These are phyloP conservation scores for Actinomortierella ambigua DNA, from an alignment of 371 early-diverging fungal genomes.

Conservation along the genomic window DNA sequence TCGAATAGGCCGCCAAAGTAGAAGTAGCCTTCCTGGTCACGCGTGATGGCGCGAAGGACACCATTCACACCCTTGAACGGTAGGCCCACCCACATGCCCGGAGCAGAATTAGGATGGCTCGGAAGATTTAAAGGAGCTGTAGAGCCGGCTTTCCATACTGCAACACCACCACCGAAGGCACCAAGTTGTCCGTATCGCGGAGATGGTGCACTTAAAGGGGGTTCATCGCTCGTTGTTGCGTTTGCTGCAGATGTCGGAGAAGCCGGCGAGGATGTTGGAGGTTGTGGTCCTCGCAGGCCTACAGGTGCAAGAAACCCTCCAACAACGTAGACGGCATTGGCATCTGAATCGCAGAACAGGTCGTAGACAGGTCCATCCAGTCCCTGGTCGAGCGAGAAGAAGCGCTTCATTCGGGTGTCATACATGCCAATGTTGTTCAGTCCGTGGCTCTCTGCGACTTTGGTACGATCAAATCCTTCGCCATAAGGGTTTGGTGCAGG, in stretches of 20 bases:
- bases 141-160: constrained; percentile 52
- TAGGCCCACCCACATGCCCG: constrained; percentile 51
- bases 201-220: constrained; percentile 43
- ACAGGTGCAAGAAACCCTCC: constrained; percentile 55
- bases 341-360: constrained; percentile 62
- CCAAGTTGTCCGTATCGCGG: constrained; percentile 41
- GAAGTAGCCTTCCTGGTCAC: constrained; percentile 38
- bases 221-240: constrained; percentile 2
- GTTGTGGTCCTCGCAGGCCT: constrained; percentile 1
- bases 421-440: constrained; percentile 62
- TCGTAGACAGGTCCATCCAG: constrained; percentile 72
- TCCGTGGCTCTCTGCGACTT: constrained; percentile 4
- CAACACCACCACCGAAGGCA: constrained; percentile 60
- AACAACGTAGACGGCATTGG: constrained; percentile 56
- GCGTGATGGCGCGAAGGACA: constrained; percentile 51
- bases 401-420: constrained; percentile 49
- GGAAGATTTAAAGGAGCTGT: background rate
- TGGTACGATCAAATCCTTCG: background rate
- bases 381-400: constrained; percentile 60
- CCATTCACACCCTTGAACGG: constrained; percentile 73
- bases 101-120: background rate
- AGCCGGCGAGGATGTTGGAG: background rate
- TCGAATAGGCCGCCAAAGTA: constrained; percentile 61
- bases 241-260: background rate
- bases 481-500: constrained; percentile 12